phyloP scores from a whole-genome alignment of 1,284 basidiomycete species.

The Ustilago hordei region DNA sequence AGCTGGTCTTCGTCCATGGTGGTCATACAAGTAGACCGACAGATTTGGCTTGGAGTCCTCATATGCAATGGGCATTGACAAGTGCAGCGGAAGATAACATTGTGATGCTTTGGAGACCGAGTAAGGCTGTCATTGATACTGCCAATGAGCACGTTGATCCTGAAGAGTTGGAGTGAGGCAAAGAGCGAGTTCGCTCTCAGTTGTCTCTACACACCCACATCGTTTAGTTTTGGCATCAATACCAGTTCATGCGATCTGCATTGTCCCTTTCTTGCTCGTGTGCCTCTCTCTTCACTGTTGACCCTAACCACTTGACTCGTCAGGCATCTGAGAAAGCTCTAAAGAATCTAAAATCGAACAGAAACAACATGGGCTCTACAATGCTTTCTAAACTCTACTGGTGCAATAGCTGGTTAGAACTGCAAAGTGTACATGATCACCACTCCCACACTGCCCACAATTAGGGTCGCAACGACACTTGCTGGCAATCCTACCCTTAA shows the following conservation, averaged over 20 bases:
- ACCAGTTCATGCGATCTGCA: neutral
- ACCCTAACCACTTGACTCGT: too few species aligned
- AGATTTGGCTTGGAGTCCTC: slow-evolving; percentile 66
- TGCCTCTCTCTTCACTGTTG: too few species aligned
- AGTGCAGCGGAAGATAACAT: slow-evolving; percentile 68
- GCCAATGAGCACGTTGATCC: slow-evolving; percentile 35
- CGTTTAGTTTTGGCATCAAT: neutral
- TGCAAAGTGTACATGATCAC: slow-evolving; percentile 59
- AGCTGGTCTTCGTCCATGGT: slow-evolving; percentile 68
- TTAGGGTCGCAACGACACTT: slow-evolving; percentile 82
- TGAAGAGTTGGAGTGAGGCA: slow-evolving; percentile 39
- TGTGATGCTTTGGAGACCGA: slow-evolving; percentile 63
- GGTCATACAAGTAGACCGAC: slow-evolving; percentile 67
- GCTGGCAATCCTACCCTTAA: slow-evolving; percentile 92
- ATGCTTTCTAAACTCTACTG: neutral
- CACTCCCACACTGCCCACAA: slow-evolving; percentile 66
- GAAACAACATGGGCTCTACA: neutral
- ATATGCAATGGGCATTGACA: slow-evolving; percentile 65
- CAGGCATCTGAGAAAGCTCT: neutral
- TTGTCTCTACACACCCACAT: neutral
- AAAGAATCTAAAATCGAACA: neutral
- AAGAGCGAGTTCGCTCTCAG: too few species aligned
- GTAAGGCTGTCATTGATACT: slow-evolving; percentile 47
- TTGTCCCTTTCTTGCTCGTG: too few species aligned
- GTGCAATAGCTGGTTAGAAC: slow-evolving; percentile 18